Evolutionary conservation across 768 basidiomycete genomes (phyloP).

Genomic region (Hirschioporus abietinus): DNA sequence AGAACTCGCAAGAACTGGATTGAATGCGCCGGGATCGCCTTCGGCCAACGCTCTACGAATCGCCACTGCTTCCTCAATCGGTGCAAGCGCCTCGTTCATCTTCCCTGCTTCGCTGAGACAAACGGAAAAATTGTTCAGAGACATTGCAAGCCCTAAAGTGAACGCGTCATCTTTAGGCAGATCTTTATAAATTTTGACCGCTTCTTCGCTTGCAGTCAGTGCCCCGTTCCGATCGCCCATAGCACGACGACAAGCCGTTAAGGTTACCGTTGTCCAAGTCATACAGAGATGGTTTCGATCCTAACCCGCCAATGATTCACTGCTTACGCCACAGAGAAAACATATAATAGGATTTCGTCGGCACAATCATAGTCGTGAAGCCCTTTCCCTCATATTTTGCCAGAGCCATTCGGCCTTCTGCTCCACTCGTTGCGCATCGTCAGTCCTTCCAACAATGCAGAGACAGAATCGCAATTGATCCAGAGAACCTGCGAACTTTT

Average conservation of each 20-base stretch:
- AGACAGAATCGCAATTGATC: no score
- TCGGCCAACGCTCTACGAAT: conserved; percentile 1
- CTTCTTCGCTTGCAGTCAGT: conserved; percentile 9
- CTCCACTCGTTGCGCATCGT: no score
- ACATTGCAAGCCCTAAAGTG: neutral
- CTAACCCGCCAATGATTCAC: no score
- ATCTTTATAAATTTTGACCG: neutral
- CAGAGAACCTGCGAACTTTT: no score
- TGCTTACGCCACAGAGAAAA: no score
- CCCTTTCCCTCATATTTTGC: no score
- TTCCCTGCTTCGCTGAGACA: conserved; percentile 5
- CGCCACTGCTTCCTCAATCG: conserved; percentile 5
- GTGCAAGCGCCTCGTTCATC: conserved; percentile 8
- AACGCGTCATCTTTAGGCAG: neutral
- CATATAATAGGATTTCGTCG: no score
- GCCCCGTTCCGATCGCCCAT: conserved; percentile 6
- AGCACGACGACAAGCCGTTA: conserved; percentile 9
- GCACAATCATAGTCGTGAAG: no score
- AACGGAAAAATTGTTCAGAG: conserved; percentile 9
- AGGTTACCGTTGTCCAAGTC: neutral
- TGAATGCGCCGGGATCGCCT: neutral
- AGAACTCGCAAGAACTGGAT: conserved; percentile 5
- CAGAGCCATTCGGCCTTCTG: no score
- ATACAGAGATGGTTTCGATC: no score
- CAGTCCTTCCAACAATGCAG: no score